Evolutionary conservation across 1,139 yeast genomes (phyloP), one percentile per base, ranked within the genome.

Genomic region (Waltiozyma sp.): DNA sequence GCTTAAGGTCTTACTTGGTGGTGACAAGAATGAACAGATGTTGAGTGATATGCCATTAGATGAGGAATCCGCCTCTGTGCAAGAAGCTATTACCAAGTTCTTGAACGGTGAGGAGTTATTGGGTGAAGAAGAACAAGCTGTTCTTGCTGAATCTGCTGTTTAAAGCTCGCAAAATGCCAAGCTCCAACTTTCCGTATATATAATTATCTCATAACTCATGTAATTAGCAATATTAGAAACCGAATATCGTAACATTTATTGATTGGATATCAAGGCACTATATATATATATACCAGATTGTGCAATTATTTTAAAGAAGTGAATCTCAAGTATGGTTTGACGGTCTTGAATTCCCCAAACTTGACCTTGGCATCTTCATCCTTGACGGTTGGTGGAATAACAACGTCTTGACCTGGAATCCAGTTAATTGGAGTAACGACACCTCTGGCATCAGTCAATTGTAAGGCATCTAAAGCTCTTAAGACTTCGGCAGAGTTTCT

Each of bases 401-500:
- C 87, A 48, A 87, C 95, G 59, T 87, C 95, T 51, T 83, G 76
- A 54, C 95, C 95, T 4, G 50, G 45, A 48, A 70, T 70, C 78
- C 78, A 73, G 64, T 71, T 58, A 43, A 63, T 54, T 46, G 95
- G 95, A 42, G 96, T 86, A 49, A 84, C 91, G 53, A 86, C 73
- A 54, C 93, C 87, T 65, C 77, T 71, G 60, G 73, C 70, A 65
- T 87, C 95, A 51, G 84, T 77, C 53, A 77, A 68, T 69, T 87
- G 96, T 62, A 87, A 71, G 42, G 95, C 83, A 62, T 86, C 95
- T 49, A 87, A 69, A 39, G 81, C 93, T 66, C 96, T 80, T 62
- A 87, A 72, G 41, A 87, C 87, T 67, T 87, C 96, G 43, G 81
- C 73, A 45, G 94, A 73, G 76, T 87, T 87, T 72, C 96, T 80